A percentile compares a stretch with the other conserved stretches of the same genome.
Evolutionary conservation across 345 rosid species (phyloP).

Genomic region (Passiflora organensis): DNA sequence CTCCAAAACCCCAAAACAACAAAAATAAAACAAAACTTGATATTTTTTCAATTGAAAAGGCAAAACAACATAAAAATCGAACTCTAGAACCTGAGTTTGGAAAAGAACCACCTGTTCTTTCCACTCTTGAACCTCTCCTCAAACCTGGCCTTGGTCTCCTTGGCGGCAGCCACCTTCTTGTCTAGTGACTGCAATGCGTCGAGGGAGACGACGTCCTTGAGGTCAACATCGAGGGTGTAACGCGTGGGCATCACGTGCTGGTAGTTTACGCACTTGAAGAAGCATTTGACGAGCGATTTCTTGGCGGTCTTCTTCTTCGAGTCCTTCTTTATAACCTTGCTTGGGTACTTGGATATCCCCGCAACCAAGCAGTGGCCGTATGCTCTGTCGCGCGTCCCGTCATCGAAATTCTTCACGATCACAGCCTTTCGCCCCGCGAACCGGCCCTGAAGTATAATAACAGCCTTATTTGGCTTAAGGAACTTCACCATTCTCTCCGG

Average conservation of each 20-base stretch:
- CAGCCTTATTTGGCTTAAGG: conserved; percentile 13
- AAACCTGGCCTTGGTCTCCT: conserved; percentile 23
- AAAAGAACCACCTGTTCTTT: conserved; percentile 28
- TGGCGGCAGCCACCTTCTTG: conserved; percentile 20
- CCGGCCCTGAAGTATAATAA: conserved; percentile 23
- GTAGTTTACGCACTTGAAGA: conserved; percentile 22
- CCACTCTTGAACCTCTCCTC: conserved; percentile 28
- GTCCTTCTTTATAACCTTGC: conserved; percentile 20
- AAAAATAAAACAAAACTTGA: too few relatives aligned
- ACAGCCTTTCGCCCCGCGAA: conserved; percentile 27
- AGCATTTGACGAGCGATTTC: conserved; percentile 23
- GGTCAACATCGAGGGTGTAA: conserved; percentile 22
- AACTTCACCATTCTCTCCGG: conserved; percentile 11
- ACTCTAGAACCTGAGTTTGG: conserved; percentile 23
- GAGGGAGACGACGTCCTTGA: conserved; percentile 13
- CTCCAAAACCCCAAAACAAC: too few relatives aligned
- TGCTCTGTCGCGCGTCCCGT: conserved; percentile 12
- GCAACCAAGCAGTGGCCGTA: conserved; percentile 21
- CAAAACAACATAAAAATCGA: neutral
- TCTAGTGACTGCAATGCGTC: conserved; percentile 10
- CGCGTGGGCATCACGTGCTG: conserved; percentile 23
- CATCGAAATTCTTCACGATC: conserved; percentile 19
- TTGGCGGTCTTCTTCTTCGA: conserved; percentile 22
- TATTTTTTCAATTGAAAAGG: too few relatives aligned
- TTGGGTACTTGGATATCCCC: conserved; percentile 22